Evolutionary conservation across 805 yeast genomes (phyloP).

Genomic region (Metschnikowia borealis): DNA sequence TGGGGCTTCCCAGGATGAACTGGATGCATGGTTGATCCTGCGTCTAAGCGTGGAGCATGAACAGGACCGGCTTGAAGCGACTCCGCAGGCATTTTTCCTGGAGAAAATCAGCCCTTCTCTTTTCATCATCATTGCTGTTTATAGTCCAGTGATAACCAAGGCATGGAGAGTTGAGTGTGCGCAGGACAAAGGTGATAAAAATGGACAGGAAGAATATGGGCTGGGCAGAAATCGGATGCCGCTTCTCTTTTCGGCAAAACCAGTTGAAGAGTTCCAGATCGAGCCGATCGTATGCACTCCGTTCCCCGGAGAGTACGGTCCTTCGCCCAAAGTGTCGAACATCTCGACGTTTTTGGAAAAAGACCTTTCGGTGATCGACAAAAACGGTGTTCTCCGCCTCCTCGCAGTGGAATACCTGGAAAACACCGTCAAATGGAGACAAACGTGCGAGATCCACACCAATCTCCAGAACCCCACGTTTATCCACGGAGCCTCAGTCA

Average conservation of each 20-base stretch:
- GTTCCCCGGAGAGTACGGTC: constrained; percentile 32
- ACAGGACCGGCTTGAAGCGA: constrained; percentile 2
- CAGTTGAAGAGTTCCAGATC: constrained; percentile 8
- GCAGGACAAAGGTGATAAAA: too few species aligned
- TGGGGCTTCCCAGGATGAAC: constrained; percentile 27
- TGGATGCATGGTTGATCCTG: constrained; percentile 25
- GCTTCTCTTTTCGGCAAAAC: neutral
- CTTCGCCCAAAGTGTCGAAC: constrained; percentile 43
- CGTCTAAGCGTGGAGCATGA: constrained; percentile 13
- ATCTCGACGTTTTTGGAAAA: constrained; percentile 52
- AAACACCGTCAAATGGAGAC: constrained; percentile 48
- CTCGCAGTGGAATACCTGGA: constrained; percentile 18
- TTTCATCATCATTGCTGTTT: constrained; percentile 50
- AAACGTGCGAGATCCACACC: constrained; percentile 49
- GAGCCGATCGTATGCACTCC: constrained; percentile 18
- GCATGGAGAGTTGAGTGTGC: constrained; percentile 40
- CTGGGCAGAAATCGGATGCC: neutral
- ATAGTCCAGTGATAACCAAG: constrained; percentile 27
- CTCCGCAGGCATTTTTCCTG: constrained; percentile 25
- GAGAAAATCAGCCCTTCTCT: constrained; percentile 11
- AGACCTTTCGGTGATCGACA: constrained; percentile 53
- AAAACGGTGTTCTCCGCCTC: constrained; percentile 25
- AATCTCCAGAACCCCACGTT: constrained; percentile 49
- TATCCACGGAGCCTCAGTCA: constrained; percentile 66
- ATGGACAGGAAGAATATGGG: neutral